Base-by-base conservation (phyloP, 2,329 filamentous ascomycete species). In the Exophiala xenobiotica region DNA sequence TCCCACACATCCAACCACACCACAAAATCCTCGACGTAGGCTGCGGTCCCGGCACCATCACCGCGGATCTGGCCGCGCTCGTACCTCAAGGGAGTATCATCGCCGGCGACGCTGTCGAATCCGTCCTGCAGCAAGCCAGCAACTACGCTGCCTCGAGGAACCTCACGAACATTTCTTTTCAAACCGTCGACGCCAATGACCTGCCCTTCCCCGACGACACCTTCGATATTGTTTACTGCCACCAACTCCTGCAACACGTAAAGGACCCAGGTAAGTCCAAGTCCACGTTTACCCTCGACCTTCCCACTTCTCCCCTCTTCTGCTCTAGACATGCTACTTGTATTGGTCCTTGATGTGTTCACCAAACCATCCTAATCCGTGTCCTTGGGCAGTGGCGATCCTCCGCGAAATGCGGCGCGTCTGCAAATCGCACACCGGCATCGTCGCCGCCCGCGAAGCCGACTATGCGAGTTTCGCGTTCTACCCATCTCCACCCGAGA, bases 171-270 rank as follows among this genome's bases (percentile, higher is more conserved):
- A 56, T 71, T 11, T 58, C 57, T 1, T 73, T 72, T 46, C 59
- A 63, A 16, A 56, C 61, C 14, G 68, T 67, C 9, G 67, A 73
- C 66, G 74, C 72, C 5, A 70, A 74, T 54, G 56, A 62, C 12
- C 68, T 78, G 46, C 52, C 67, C 2, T 75, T 71, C 38, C 56
- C 68, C 2, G 75, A 82, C 49, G 69, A 68, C 22, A 63, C 69
- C 2, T 85, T 84, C 55, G 82, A 85, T 58, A 64, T 85, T n/a
- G 79, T 83, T 5, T 77, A 78, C 59, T 75, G 74, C 19, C 78
- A 82, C 59, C 80, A 83, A 61, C 75, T 84, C 3, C 68, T 85
- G 7, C 73, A 77, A 56, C 81, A 85, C 64, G 66, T 84, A 3
- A 64, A 68, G 18, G 70, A 78, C 53, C 80, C 80, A n/a, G n/a